A percentile compares a stretch with the other conserved stretches of the same genome.
Conservation (phyloP, 495 filamentous ascomycete species). For the Podospora tetraspora region DNA sequence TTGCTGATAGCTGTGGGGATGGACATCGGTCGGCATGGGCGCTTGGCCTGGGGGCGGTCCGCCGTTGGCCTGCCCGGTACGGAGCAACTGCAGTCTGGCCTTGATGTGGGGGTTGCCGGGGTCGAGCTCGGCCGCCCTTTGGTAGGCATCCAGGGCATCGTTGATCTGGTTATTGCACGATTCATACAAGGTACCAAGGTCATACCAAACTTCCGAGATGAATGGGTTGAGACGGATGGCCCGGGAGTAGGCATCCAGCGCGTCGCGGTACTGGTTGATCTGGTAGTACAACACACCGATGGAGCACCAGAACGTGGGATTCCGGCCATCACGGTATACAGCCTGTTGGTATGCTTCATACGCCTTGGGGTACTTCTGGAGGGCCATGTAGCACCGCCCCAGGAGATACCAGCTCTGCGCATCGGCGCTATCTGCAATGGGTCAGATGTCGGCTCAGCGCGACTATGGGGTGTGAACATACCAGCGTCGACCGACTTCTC, state of each 20-base stretch:
- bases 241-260: constrained; percentile 95
- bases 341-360: constrained; percentile 99
- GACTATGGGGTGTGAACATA: constrained; percentile 40
- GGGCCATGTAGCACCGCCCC: constrained; percentile 98
- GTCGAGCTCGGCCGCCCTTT: constrained; percentile 89
- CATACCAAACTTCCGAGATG: constrained; percentile 99
- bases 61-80: constrained; percentile 66
- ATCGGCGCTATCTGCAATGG: constrained; percentile 73
- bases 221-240: constrained; percentile 97
- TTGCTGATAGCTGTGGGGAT: constrained; percentile 75
- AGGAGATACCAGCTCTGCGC: constrained; percentile 99
- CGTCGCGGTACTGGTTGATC: constrained; percentile 99
- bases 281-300: constrained; percentile 99
- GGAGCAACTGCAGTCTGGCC: constrained; percentile 80
- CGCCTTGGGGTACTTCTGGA: constrained; percentile 97
- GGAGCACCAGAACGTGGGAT: constrained; percentile 99
- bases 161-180: constrained; percentile 98
- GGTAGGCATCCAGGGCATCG: constrained; percentile 93
- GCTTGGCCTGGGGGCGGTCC: constrained; percentile 52
- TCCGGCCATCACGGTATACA: constrained; percentile 95
- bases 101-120: constrained; percentile 94
- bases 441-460: constrained; percentile 29
- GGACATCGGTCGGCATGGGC: constrained; percentile 48
- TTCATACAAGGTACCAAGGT: constrained; percentile 96
- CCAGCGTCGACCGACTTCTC: constrained; percentile 95